Percentiles rank a stretch among this genome's conserved stretches.
These are phyloP conservation scores for Cytidiella melzeri DNA, from an alignment of 768 basidiomycete species.

Conservation along the genomic window DNA sequence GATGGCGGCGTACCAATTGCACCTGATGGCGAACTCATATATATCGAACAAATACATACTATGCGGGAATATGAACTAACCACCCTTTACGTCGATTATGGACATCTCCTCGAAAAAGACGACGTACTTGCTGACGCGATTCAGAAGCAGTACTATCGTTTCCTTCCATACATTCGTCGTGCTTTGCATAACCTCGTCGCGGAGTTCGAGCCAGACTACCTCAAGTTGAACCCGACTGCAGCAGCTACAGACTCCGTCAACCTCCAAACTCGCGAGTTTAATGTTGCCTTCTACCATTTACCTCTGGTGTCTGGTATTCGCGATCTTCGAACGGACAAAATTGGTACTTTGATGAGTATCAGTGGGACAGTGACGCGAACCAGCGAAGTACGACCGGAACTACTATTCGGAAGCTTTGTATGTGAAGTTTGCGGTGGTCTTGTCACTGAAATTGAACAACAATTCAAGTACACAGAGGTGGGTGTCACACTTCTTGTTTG, in stretches of 20 bases:
- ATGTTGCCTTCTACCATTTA: slow-evolving; percentile 91
- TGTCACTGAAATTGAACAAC: slow-evolving; percentile 93
- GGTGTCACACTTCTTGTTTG: neutral
- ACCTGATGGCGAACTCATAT: slow-evolving; percentile 61
- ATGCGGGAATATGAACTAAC: slow-evolving; percentile 94
- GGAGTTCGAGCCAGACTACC: slow-evolving; percentile 86
- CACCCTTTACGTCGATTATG: slow-evolving; percentile 94
- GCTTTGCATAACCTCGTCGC: slow-evolving; percentile 87
- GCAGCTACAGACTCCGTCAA: slow-evolving; percentile 82
- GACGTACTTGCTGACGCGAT: slow-evolving; percentile 93
- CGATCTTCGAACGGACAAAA: slow-evolving; percentile 86
- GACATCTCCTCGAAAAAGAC: slow-evolving; percentile 83
- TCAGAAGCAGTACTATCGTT: slow-evolving; percentile 93
- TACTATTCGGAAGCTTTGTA: slow-evolving; percentile 88
- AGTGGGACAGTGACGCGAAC: slow-evolving; percentile 97
- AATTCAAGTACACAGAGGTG: slow-evolving; percentile 99
- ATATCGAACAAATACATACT: slow-evolving; percentile 89
- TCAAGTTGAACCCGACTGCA: slow-evolving; percentile 91
- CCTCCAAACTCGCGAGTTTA: slow-evolving; percentile 89
- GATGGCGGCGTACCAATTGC: slow-evolving; percentile 56
- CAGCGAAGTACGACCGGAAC: slow-evolving; percentile 93
- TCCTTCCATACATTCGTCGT: slow-evolving; percentile 89
- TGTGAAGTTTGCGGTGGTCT: slow-evolving; percentile 85
- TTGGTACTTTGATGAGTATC: slow-evolving; percentile 92
- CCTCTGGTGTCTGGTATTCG: slow-evolving; percentile 93